Evolutionary conservation across 108 stramenopile genomes (phyloP).

Genomic region (Cyclostephanos tholiformis): DNA sequence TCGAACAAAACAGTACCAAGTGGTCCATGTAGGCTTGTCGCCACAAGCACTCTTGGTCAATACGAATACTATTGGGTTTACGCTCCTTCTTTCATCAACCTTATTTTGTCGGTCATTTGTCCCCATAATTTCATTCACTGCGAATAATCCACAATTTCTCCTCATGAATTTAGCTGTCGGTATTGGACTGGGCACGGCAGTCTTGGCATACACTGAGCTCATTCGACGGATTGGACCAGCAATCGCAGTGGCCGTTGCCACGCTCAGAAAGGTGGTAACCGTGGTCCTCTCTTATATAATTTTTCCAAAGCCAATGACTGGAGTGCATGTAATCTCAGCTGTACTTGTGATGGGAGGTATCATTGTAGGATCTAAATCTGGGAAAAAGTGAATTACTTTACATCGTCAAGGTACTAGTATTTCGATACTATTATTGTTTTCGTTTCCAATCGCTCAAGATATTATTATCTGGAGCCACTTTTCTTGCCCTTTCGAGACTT

Average conservation of each 20-base stretch:
- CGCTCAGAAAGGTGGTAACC: conserved; percentile 41
- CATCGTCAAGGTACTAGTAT: too few relatives aligned
- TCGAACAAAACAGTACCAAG: conserved; percentile 5
- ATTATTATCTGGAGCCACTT: conserved; percentile 4
- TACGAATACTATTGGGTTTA: conserved; percentile 63
- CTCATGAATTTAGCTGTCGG: conserved; percentile 58
- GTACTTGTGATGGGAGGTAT: conserved; percentile 22
- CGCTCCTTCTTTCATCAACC: conserved; percentile 37
- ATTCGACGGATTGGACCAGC: conserved; percentile 57
- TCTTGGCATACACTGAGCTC: conserved; percentile 63
- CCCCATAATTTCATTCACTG: conserved; percentile 30
- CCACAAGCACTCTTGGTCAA: conserved; percentile 66
- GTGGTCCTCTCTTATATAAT: conserved; percentile 60
- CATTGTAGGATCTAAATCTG: conserved; percentile 16
- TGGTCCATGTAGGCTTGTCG: conserved; percentile 43
- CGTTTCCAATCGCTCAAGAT: background rate
- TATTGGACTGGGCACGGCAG: conserved; percentile 56
- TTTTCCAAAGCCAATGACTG: conserved; percentile 44
- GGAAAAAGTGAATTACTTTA: conserved; percentile 16
- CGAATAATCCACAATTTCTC: conserved; percentile 54
- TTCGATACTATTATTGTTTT: background rate
- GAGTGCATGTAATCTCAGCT: conserved; percentile 16
- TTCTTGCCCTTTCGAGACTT: conserved; percentile 24
- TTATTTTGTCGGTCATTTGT: conserved; percentile 40
- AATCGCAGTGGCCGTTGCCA: conserved; percentile 65